Base-by-base conservation (phyloP, 169 alveolate species). In the Eimeria falciformis region DNA sequence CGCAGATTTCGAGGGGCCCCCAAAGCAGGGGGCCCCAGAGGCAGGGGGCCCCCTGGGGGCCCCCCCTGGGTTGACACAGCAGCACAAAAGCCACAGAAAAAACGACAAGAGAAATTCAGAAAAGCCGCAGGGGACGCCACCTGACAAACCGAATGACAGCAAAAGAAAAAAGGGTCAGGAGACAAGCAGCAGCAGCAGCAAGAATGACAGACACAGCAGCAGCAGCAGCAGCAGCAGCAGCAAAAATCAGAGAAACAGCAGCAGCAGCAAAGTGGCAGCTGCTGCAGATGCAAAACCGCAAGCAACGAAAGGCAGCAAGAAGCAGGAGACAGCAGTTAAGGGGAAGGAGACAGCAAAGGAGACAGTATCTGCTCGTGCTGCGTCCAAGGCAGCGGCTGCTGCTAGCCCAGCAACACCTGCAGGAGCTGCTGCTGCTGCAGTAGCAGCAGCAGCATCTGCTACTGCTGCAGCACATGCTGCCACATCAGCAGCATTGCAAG, bases 221-320 rank as follows among this genome's bases (percentile, higher is more conserved):
- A 75, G 40, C 45, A 37, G 85, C 66, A 75, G 85, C 85, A 40
- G 65, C 66, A 46, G 50, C 21, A 53, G 27, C 86, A 77, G 50
- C 46, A 62, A 0, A 43, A 43, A 33, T 43, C 17, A 43, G 65
- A 75, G 69, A 62, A 5, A 46, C 46, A 17, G 66, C 86, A 77
- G 86, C 86, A 77, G 68, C 82, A 33, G 58, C 45, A 43, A 6
- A n/a, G n/a, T n/a, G n/a, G n/a, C n/a, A n/a, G n/a, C n/a, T n/a
- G n/a, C n/a, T n/a, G n/a, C n/a, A n/a, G n/a, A n/a, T n/a, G n/a
- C n/a, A n/a, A n/a, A 68, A 46, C 78, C 25, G 78, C 78, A 23
- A 68, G 53, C 79, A 68, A 37, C 33, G 29, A 53, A 37, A 18
- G 83, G 18, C 37, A 40, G 62, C 83, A 37, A 21, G 21, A 37